phyloP scores from a whole-genome alignment of 106 monocot genomes.

The Posidonia australis region DNA sequence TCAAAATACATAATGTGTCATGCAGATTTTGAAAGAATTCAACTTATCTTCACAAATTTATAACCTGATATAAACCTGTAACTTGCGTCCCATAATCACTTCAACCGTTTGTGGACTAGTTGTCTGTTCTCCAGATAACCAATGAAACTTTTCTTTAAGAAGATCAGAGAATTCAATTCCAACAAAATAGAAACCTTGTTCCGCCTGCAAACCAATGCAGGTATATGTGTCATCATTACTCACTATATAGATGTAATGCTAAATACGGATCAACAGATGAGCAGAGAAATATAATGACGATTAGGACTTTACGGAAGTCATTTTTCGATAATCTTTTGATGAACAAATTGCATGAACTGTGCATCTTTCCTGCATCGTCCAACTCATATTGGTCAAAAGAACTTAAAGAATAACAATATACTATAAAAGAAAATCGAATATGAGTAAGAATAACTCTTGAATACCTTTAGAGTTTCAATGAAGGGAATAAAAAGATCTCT shows the following conservation, averaged over 20 bases:
- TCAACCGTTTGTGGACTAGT: conserved; percentile 63
- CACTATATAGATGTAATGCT: too few relatives aligned
- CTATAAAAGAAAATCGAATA: not conserved
- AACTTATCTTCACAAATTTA: not conserved
- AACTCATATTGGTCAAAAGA: not conserved
- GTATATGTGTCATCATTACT: too few relatives aligned
- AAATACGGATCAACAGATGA: too few relatives aligned
- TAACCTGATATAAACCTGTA: conserved; percentile 41
- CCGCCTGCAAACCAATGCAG: conserved; percentile 49
- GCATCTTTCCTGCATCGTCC: conserved; percentile 73
- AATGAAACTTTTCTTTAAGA: conserved; percentile 60
- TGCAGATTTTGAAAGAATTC: not conserved
- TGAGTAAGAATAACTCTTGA: not conserved
- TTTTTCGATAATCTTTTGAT: conserved; percentile 69
- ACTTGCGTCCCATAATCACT: conserved; percentile 84
- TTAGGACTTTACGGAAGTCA: conserved; percentile 47
- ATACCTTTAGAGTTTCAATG: conserved; percentile 88
- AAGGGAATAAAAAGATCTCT: conserved; percentile 97
- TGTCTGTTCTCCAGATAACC: conserved; percentile 56
- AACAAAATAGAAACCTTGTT: conserved; percentile 82
- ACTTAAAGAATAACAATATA: not conserved
- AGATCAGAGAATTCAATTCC: conserved; percentile 35
- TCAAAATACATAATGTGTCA: not conserved
- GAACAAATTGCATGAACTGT: conserved; percentile 79
- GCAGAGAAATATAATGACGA: not conserved